phyloP scores from a whole-genome alignment of 306 rosid genomes.

The Oxytropis ochrocephala region DNA sequence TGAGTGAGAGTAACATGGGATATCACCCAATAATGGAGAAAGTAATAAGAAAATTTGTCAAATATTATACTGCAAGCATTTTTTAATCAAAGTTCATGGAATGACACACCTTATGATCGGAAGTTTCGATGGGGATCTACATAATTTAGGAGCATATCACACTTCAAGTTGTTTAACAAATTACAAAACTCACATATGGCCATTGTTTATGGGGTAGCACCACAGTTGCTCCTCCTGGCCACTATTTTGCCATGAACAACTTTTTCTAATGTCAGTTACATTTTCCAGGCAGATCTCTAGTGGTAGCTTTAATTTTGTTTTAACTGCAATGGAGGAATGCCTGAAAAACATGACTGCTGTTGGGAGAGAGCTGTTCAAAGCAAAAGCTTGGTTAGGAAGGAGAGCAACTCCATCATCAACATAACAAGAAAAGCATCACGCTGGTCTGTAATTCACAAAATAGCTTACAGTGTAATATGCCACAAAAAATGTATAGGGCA shows the following conservation, averaged over 20 bases:
- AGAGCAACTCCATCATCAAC: conserved; percentile 1
- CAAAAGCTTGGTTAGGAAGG: neutral
- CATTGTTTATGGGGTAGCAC: neutral
- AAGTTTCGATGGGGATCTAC: neutral
- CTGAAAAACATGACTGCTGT: neutral
- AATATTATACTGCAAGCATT: neutral
- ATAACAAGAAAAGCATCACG: neutral
- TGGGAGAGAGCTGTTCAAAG: neutral
- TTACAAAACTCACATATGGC: neutral
- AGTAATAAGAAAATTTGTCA: neutral
- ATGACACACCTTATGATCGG: neutral
- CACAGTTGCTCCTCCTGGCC: conserved; percentile 1
- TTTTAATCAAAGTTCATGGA: neutral
- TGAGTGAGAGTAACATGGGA: neutral
- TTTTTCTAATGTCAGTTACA: neutral
- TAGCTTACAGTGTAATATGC: neutral
- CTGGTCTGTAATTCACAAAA: neutral
- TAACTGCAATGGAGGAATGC: neutral
- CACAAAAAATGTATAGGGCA: neutral
- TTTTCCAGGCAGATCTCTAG: conserved; percentile 7
- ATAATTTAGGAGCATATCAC: neutral
- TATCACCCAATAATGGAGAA: neutral
- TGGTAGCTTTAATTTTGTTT: conserved; percentile 4
- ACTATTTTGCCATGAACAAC: neutral
- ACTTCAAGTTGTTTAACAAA: neutral